Conservation (phyloP, 306 rosid species). For the Ammopiptanthus mongolicus region DNA sequence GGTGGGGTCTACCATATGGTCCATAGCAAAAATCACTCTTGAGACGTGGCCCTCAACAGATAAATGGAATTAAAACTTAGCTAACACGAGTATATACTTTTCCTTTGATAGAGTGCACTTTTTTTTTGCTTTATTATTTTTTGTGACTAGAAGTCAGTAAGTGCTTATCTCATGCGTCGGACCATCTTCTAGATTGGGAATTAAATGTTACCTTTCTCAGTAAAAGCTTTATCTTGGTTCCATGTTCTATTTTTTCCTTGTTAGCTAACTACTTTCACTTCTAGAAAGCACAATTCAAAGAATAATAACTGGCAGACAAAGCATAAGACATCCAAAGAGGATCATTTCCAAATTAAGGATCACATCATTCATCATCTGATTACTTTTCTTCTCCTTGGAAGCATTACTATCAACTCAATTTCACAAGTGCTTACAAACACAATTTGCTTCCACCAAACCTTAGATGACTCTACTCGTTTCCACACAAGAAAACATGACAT, state of each 20-base stretch:
- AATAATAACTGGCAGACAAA: neutral
- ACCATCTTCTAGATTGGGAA: neutral
- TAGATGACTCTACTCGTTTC: neutral
- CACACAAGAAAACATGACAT: neutral
- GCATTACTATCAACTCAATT: neutral
- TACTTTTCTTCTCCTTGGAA: neutral
- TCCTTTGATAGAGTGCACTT: neutral
- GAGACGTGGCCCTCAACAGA: slow-evolving; percentile 10
- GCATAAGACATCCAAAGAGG: neutral
- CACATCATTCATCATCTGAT: neutral
- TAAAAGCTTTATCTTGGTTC: neutral
- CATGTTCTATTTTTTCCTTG: neutral
- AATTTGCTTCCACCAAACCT: neutral
- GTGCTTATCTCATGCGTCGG: neutral
- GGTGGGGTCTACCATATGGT: slow-evolving; percentile 34
- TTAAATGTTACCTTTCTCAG: neutral
- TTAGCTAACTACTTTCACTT: neutral
- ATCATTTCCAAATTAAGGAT: neutral
- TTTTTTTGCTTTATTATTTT: neutral
- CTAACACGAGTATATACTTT: slow-evolving; percentile 1
- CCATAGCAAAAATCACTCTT: slow-evolving; percentile 12
- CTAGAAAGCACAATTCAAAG: neutral
- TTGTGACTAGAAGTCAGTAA: neutral
- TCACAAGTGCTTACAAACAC: neutral
- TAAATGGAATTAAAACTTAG: neutral